These are phyloP conservation scores for Pythium graminicola DNA, from an alignment of 352 stramenopile species.

Conservation along the genomic window DNA sequence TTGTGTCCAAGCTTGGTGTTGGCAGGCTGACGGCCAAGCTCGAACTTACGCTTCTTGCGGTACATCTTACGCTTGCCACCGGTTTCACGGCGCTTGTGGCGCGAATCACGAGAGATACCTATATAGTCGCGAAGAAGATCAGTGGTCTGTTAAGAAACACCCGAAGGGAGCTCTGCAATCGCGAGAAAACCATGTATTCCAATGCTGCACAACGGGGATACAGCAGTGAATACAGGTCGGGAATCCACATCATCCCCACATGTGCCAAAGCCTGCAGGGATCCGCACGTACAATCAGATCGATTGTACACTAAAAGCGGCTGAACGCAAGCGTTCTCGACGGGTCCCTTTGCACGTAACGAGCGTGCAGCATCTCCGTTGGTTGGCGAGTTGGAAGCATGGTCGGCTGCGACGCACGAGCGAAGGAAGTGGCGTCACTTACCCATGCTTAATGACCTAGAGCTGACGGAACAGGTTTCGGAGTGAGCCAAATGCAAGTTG, in stretches of 20 bases:
- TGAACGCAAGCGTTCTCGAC: constrained; percentile 13
- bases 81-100: constrained; percentile 99
- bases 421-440: constrained; percentile 43
- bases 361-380: constrained; percentile 29
- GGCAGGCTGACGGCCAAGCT: constrained; percentile 95
- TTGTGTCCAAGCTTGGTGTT: constrained; percentile 99
- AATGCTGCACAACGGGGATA: constrained; percentile 88
- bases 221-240: constrained; percentile 76
- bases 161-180: not conserved
- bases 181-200: constrained; percentile 41
- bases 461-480: constrained; percentile 80
- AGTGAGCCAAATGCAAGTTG: constrained; percentile 26
- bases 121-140: constrained; percentile 24
- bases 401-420: constrained; percentile 14
- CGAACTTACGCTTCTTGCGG: constrained; percentile 99
- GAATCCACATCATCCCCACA: constrained; percentile 28
- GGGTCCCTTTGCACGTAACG: constrained; percentile 23
- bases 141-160: constrained; percentile 9
- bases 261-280: constrained; percentile 2
- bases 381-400: constrained; percentile 25
- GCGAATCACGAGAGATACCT: constrained; percentile 99
- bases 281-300: not conserved
- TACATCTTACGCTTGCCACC: constrained; percentile 97
- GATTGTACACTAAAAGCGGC: constrained; percentile 11
- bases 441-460: constrained; percentile 66